Base-by-base conservation (phyloP, 2,329 filamentous ascomycete species). In the Alternaria solani region DNA sequence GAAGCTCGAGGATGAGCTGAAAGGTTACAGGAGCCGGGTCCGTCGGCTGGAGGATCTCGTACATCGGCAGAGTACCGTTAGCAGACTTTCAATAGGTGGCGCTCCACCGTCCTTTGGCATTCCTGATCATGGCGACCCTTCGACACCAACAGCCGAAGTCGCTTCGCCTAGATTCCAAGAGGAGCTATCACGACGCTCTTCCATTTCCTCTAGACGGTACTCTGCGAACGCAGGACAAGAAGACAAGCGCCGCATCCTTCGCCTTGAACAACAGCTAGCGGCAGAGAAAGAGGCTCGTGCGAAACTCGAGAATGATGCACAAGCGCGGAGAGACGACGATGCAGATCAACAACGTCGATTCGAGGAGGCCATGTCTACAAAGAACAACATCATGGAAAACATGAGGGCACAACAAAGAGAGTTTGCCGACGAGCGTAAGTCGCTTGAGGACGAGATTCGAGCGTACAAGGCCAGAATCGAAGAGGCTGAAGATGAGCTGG, bases 371-470 rank as follows among this genome's bases (percentile, higher is more conserved):
- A 92, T 95, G 69, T 94, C 92, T 3, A 97, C 91, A 1, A 99
- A 99, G 78, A 91, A 91, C 69, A 95, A 98, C 77, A 87, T 99
- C 9, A 88, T 99, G 80, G 90, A 92, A 66, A 99, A 99, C 73
- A 92, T 99, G 81, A 93, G 98, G 74, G 90, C 94, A 12, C 87
- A 96, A 66, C 93, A 97, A 78, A 88, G 88, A 26, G 95, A 98
- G 72, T 97, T 97, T 68, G 84, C 91, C 36, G 88, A 89, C 51
- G 94, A 98, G 78, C 88, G 95, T 39, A 92, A 91, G 71, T 91
- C 89, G 9, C 83, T 98, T 0, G 92, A 97, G 68, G 84, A 87
- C 16, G 94, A 98, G 75, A 89, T 95, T 58, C 90, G 89, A 68
- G 86, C 87, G 14, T 85, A 94, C 58, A 94, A 91, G 72, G 84